Evolutionary conservation across 768 basidiomycete species (phyloP).

Genomic region (Hysterangium stoloniferum): DNA sequence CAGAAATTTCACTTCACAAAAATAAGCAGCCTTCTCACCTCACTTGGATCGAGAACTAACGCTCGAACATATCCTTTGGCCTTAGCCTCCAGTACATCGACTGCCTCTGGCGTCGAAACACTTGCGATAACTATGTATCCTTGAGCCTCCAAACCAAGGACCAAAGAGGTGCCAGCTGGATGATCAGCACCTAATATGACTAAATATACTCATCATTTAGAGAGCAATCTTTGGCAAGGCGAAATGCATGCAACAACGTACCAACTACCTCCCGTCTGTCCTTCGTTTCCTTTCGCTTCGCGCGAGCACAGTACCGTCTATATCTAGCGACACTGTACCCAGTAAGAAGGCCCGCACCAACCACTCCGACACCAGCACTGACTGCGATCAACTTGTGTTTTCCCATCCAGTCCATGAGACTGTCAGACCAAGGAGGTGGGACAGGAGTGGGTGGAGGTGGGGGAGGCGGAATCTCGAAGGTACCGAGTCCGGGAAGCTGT

Average conservation of each 20-base stretch:
- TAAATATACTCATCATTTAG: conserved; percentile 26
- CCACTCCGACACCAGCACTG: conserved; percentile 44
- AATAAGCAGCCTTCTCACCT: conserved; percentile 37
- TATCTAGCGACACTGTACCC: conserved; percentile 38
- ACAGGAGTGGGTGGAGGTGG: conserved; percentile 49
- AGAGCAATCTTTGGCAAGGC: background rate
- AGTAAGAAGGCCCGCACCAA: conserved; percentile 54
- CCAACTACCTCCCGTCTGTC: conserved; percentile 32
- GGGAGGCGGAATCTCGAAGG: conserved; percentile 57
- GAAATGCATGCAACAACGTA: conserved; percentile 20
- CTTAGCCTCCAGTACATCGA: conserved; percentile 51
- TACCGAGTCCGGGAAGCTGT: conserved; percentile 55
- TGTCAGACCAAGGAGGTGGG: conserved; percentile 38
- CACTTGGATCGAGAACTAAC: conserved; percentile 70
- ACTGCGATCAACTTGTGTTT: conserved; percentile 56
- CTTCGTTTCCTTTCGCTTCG: conserved; percentile 16
- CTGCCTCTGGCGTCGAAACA: conserved; percentile 62
- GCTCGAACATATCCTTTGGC: conserved; percentile 74
- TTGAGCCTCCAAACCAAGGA: conserved; percentile 63
- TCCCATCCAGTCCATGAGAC: conserved; percentile 42
- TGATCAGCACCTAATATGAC: conserved; percentile 80
- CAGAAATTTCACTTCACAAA: too few relatives aligned
- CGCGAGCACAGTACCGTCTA: conserved; percentile 19
- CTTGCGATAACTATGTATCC: conserved; percentile 82
- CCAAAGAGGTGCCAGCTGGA: conserved; percentile 61